These are phyloP conservation scores for Fraxinus sp. DNA, from an alignment of 305 asterid genomes.

Conservation along the genomic window DNA sequence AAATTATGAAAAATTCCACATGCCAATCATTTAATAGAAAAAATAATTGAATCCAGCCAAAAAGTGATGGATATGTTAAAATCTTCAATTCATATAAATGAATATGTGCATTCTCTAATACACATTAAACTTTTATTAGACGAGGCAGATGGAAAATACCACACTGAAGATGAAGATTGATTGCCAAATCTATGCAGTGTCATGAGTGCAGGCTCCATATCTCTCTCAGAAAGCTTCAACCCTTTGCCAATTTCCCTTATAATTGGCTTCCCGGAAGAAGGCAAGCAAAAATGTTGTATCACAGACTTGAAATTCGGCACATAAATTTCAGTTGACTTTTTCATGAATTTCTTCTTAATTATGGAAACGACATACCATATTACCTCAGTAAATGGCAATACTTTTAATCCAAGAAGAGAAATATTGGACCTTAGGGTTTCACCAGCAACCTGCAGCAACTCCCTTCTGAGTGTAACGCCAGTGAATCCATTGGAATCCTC, in stretches of 20 bases:
- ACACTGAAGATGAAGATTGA: constrained; percentile 75
- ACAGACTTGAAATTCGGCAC: constrained; percentile 66
- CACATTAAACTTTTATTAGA: neutral
- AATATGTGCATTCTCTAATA: neutral
- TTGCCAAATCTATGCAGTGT: constrained; percentile 79
- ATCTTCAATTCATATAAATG: neutral
- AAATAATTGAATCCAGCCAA: neutral
- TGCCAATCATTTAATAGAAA: neutral
- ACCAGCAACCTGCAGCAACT: constrained; percentile 54
- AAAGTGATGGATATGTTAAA: neutral
- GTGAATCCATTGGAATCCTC: constrained; percentile 75
- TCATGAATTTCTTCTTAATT: constrained; percentile 38
- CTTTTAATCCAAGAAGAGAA: constrained; percentile 49
- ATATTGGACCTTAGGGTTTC: constrained; percentile 63
- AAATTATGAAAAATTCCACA: neutral
- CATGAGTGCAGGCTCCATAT: constrained; percentile 77
- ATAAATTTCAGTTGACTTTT: constrained; percentile 46
- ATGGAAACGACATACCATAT: constrained; percentile 38
- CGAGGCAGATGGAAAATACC: constrained; percentile 29
- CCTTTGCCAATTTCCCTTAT: constrained; percentile 69
- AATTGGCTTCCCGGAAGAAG: constrained; percentile 64
- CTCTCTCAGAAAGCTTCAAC: constrained; percentile 57
- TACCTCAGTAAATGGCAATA: constrained; percentile 53
- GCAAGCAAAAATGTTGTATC: constrained; percentile 80
- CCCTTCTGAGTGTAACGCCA: constrained; percentile 58